These are phyloP conservation scores for Mitragyna speciosa DNA, from an alignment of 257 asterid species.

Conservation along the genomic window DNA sequence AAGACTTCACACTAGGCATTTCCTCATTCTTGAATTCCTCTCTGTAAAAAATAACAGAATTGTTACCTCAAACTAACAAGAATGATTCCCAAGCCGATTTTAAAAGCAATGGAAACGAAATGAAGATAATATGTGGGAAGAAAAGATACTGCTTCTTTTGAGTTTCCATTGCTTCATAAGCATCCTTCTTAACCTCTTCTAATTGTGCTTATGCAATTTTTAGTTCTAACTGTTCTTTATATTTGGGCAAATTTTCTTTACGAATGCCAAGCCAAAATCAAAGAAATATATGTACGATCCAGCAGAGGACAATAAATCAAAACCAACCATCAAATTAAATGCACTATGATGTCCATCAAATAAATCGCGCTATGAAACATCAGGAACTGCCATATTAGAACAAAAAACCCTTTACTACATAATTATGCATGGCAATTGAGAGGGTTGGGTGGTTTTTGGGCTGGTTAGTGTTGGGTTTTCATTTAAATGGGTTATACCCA, in stretches of 20 bases:
- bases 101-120: background rate
- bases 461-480: no score
- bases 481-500: no score
- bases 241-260: constrained; percentile 74
- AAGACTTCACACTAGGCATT: constrained; percentile 69
- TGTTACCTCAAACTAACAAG: constrained; percentile 8
- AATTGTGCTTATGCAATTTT: constrained; percentile 87
- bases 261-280: constrained; percentile 76
- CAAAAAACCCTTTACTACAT: no score
- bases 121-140: background rate
- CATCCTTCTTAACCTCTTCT: constrained; percentile 83
- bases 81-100: background rate
- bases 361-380: background rate
- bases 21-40: constrained; percentile 89
- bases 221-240: constrained; percentile 78
- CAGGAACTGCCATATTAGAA: background rate
- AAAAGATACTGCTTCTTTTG: constrained; percentile 70
- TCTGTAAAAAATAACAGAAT: constrained; percentile 39
- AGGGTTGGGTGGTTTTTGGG: no score
- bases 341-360: background rate
- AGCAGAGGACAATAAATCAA: background rate
- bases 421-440: no score
- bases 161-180: constrained; percentile 87
- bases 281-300: no score
- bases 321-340: background rate